phyloP scores from a whole-genome alignment of 768 basidiomycete genomes.

The Suillus lakei region DNA sequence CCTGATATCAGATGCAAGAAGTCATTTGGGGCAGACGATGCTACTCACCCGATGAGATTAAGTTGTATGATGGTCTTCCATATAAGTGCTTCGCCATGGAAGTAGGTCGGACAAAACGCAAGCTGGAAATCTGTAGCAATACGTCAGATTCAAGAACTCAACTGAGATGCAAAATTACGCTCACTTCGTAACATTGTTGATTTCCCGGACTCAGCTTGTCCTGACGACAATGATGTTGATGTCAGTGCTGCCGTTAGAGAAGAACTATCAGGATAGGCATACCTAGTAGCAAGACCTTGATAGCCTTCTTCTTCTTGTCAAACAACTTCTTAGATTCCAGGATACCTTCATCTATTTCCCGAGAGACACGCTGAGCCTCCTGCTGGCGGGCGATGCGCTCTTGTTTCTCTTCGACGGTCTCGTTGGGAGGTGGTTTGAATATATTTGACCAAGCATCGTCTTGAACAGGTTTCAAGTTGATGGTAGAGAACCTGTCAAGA shows the following conservation, averaged over 20 bases:
- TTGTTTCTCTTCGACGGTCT: conserved; percentile 10
- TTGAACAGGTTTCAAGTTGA: conserved; percentile 1
- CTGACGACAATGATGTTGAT: conserved; percentile 13
- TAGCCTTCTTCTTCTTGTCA: conserved; percentile 31
- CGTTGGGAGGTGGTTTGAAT: conserved; percentile 25
- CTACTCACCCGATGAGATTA: conserved; percentile 63
- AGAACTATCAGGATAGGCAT: fast-evolving
- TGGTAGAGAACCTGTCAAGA: not conserved
- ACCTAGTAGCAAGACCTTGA: conserved; percentile 36
- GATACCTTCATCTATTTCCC: conserved; percentile 35
- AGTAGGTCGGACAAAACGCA: conserved; percentile 64
- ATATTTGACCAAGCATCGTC: conserved; percentile 29
- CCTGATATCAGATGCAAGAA: conserved; percentile 4
- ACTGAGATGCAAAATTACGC: not conserved
- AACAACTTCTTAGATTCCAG: conserved; percentile 24
- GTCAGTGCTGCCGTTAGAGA: not conserved
- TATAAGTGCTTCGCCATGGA: conserved; percentile 57
- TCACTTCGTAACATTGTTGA: conserved; percentile 36
- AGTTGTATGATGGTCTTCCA: conserved; percentile 74
- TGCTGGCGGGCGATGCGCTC: conserved; percentile 23
- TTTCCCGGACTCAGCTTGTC: conserved; percentile 37
- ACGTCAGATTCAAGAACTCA: not conserved
- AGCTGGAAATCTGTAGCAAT: conserved; percentile 63
- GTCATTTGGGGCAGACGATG: not conserved
- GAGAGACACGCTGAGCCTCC: conserved; percentile 26